Evolutionary conservation across 2,329 filamentous ascomycete species (phyloP), one percentile per base, ranked within the genome.

Genomic region (Rhynchosporium secalis): DNA sequence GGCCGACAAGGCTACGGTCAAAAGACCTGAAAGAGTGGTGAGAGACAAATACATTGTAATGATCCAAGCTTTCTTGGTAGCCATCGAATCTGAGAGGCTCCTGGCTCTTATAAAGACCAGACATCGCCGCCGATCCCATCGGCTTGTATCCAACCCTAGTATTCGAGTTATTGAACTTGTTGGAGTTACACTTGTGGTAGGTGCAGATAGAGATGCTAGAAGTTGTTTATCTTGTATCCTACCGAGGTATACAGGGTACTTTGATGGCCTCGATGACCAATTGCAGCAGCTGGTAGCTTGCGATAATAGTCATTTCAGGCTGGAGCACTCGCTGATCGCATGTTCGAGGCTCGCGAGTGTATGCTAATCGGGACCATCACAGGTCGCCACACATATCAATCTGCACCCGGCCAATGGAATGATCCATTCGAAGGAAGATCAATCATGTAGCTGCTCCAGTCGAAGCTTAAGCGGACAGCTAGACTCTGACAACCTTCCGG

Each of bases 1-100:
- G 41, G 59, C 65, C 12, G 64, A 56, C 40, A 59, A 26, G n/a
- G 51, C 51, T 9, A 29, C 46, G n/a, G 56, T 55, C 15, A 62
- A 58, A 48, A 67, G 46, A 49, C 55, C 43, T 15, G 56, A 28
- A 15, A 65, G 13, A 31, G 63, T 52, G 15, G 67, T 26, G 43
- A 62, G 38, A 33, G 60, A 63, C 33, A 69, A 60, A 56, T 63
- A 63, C 67, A 69, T 69, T 7, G 36, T 58, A 52, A 49, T 41
- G 56, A 33, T 29, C 26, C 29, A 13, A 4, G 0, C n/a, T 38
- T 57, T 36, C 15, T n/a, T 36, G 55, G 15, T 26, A 10, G 9
- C 7, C 3, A 8, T 56, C 40, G 45, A 20, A 4, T 36, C 46
- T 15, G 41, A 33, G 26, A 40, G 40, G 31, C 6, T 12, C 31